Percentiles rank a stretch among this genome's conserved stretches.
Evolutionary conservation across 2,329 filamentous ascomycete species (phyloP).

Genomic region (Phyllosticta capitalensis): DNA sequence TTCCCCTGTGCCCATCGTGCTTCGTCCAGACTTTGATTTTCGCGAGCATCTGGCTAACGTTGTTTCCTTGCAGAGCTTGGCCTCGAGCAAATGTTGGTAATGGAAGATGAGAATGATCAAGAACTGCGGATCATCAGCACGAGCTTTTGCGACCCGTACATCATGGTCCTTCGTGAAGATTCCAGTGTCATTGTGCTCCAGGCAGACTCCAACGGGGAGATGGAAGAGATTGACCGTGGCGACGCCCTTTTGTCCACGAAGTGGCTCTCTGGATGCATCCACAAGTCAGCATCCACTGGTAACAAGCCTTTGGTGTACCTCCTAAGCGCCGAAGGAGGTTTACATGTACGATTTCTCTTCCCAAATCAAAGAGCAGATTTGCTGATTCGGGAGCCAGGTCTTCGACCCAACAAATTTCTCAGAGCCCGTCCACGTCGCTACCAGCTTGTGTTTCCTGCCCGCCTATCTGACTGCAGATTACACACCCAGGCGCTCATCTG

Average conservation of each 20-base stretch:
- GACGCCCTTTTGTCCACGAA: conserved; percentile 52
- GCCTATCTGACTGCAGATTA: conserved; percentile 65
- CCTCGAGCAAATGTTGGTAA: conserved; percentile 81
- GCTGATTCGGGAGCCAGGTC: conserved; percentile 42
- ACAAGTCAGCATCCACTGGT: conserved; percentile 49
- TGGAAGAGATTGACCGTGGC: conserved; percentile 68
- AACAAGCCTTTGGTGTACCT: conserved; percentile 64
- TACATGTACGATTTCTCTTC: conserved; percentile 52
- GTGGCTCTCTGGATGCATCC: conserved; percentile 79
- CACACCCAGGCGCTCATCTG: conserved; percentile 57
- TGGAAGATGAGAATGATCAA: conserved; percentile 81
- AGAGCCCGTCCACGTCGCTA: conserved; percentile 62
- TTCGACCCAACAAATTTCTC: conserved; percentile 67
- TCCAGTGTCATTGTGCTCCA: conserved; percentile 68
- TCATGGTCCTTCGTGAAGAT: conserved; percentile 77
- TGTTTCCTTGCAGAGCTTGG: conserved; percentile 56
- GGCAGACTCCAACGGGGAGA: conserved; percentile 70
- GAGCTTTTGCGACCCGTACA: conserved; percentile 77
- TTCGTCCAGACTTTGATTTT: neutral
- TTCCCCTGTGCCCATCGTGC: conserved; percentile 2
- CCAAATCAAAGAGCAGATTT: neutral
- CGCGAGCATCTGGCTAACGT: neutral
- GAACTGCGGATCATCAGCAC: conserved; percentile 71
- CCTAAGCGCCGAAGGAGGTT: conserved; percentile 61
- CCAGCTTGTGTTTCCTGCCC: conserved; percentile 69